Evolutionary conservation across 2,329 filamentous ascomycete genomes (phyloP), one percentile per base, ranked within the genome.

Genomic region (Colletotrichum tabaci): DNA sequence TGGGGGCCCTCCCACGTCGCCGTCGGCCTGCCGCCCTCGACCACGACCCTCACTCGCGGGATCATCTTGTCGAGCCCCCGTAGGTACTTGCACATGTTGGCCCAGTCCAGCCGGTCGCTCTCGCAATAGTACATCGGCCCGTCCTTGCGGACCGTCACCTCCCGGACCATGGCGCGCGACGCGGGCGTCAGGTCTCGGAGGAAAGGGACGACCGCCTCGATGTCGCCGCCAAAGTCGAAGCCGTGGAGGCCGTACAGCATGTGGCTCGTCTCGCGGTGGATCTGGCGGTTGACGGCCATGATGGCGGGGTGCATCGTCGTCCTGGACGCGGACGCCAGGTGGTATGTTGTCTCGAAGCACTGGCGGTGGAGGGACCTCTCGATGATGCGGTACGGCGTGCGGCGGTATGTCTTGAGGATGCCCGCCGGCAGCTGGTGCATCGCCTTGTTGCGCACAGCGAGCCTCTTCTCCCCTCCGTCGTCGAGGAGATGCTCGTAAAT

Each of bases 141-240:
- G 74, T 87, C 84, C 76, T 91, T 91, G 30, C 87, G 86, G 23
- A 92, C 75, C 15, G 84, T 83, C 13, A 92, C 79, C 46, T 84
- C 82, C 40, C 82, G 81, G 70, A 92, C 79, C 57, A 87, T 80
- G 12, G 79, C 77, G 44, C 87, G 83, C 2, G 87, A 85, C 21
- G 78, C 75, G 1, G 85, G 82, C 2, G 87, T 88, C 44, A 90
- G 83, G 77, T 91, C 89, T 42, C 82, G 81, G 49, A 92, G 81
- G 77, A 92, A 92, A 0, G 89, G 88, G 1, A 87, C 84, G 7
- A 90, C 84, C 18, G 89, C 88, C 78, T 92, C 90, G 74, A 92
- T 83, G 78, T 89, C 84, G 58, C 84, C 84, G 72, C 86, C 87
- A 77, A 92, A 92, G 75, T 88, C 86, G 77, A 92, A 91, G 0